Evolutionary conservation across 202 grass and related monocot species (phyloP), one percentile per base, ranked within the genome.

Genomic region (Alloteropsis angusta): DNA sequence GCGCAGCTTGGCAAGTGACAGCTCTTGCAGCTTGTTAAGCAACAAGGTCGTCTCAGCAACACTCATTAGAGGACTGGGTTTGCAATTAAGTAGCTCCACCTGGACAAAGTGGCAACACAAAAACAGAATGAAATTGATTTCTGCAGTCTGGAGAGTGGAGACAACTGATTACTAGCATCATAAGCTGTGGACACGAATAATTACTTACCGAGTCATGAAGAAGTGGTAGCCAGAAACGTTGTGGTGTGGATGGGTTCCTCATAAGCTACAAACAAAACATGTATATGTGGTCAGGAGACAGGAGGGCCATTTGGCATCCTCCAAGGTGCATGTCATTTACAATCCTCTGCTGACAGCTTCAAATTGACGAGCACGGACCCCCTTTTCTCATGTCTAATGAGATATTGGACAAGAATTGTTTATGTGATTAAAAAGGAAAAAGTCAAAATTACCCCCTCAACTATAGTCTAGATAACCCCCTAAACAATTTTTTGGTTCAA

Each of bases 201-300:
- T n/a, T 57, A 78, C 85, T 90, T 87, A 98, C 92, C 1, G 92
- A 92, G 56, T 94, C 95, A 76, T 87, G 85, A 78, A 98, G 42
- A 83, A 98, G 95, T 50, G 95, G 92, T 64, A 98, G 82, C 95
- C 95, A 98, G 72, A 95, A 98, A 76, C 81, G 87, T 66, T 90
- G 91, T 4, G 95, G 95, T 47, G 89, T 98, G 16, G 92, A 95
- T 74, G 92, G 89, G 65, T 94, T 95, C 76, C 73, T 95, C 92
- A 98, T 95, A 73, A 98, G 82, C 95, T 98, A 92, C 74, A 86
- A 63, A 59, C 23, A 80, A 43, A 63, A 68, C 63, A 79, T 5
- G 71, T 38, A 4, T 28, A 60, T 13, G 13, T n/a, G 48, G 2
- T 82, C 63, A 81, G 16, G 68, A 86, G 39, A 11, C 36, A 39